Evolutionary conservation across 2,329 filamentous ascomycete genomes (phyloP), one percentile per base, ranked within the genome.

Genomic region (Zasmidium angulare): DNA sequence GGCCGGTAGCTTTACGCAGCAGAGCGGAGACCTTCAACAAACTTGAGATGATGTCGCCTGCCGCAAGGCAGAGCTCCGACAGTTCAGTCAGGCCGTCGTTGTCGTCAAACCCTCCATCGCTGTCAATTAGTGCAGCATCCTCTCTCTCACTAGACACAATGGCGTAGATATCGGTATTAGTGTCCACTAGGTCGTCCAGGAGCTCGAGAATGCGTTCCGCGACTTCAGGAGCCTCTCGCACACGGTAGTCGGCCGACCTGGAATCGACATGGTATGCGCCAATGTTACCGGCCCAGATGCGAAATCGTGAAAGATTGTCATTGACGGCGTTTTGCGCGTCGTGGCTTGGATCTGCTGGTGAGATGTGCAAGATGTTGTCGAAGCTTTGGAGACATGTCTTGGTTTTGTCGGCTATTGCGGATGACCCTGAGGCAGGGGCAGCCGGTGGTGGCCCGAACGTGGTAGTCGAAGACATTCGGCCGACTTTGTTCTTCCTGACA

Each of bases 281-380:
- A 14, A 73, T 61, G 53, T 72, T 72, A 7, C 68, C 67, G 2
- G 67, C 67, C 71, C 71, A 72, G n/a, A 73, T 56, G 19, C 54
- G 61, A 36, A 71, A 71, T 3, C 69, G 58, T 50, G 53, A 50
- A 17, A 43, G 12, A 43, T 43, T 43, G 14, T 43, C n/a, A 17
- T 43, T 43, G 36, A 43, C 36, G 31, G 23, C 55, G 43, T 21
- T 17, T 43, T 19, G 36, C 6, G 36, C 36, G 36, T 43, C 12
- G 7, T 19, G 36, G 36, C 36, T 14, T 17, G 11, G 11, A 29
- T n/a, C n/a, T n/a, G n/a, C 14, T 36, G 36, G 9, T 7, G n/a
- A 14, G 36, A 17, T 43, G 6, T 4, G 12, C 36, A 43, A 19
- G 11, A 43, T 43, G 36, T 43, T 43, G 36, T n/a, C 24, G 48